phyloP scores from a whole-genome alignment of 208 protist species.

The Acanthamoeba divionensis region DNA sequence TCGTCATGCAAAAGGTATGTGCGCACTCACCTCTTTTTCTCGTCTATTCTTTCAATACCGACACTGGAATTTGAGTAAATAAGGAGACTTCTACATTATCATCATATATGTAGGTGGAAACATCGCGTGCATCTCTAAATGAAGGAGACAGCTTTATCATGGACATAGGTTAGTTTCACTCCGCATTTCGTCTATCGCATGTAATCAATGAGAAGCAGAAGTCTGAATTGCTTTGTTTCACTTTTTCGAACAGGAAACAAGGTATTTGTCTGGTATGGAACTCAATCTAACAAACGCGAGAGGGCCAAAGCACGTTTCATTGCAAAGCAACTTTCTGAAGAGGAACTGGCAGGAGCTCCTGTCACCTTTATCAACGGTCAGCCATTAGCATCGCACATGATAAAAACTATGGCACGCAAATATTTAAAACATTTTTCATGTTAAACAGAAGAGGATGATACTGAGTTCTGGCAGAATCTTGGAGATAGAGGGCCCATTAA shows the following conservation, averaged over 20 bases:
- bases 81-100: too few relatives aligned
- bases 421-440: background rate
- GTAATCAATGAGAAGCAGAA: too few relatives aligned
- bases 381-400: background rate
- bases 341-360: conserved; percentile 24
- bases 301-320: conserved; percentile 27
- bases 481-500: background rate
- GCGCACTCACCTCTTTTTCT: background rate
- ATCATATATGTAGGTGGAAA: too few relatives aligned
- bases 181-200: too few relatives aligned
- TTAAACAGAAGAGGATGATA: conserved; percentile 25
- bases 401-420: background rate
- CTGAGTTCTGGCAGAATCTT: conserved; percentile 16
- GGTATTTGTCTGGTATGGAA: conserved; percentile 23
- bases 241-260: too few relatives aligned
- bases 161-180: conserved; percentile 39
- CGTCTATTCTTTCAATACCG: too few relatives aligned
- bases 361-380: conserved; percentile 31
- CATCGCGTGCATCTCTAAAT: conserved; percentile 12
- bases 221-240: too few relatives aligned
- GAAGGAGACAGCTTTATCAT: conserved; percentile 47
- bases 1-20: conserved; percentile 42
- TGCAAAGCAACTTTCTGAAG: background rate
- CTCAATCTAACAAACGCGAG: background rate
- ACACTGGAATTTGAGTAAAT: too few relatives aligned